Evolutionary conservation across 768 basidiomycete species (phyloP).

Genomic region (Lentinus brumalis): DNA sequence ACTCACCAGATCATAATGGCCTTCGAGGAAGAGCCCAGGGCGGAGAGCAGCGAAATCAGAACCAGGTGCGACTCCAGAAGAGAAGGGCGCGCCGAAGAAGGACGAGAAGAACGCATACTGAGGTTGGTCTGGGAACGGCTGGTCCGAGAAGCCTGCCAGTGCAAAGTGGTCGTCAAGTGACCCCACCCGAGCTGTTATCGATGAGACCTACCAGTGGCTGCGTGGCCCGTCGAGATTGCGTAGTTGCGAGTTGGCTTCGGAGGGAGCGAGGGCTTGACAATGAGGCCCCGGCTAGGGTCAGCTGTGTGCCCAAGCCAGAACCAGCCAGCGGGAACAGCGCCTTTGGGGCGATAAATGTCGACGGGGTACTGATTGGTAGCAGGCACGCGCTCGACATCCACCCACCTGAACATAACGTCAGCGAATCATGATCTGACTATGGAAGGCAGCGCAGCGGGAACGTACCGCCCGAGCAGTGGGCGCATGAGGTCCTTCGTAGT

Average conservation of each 20-base stretch:
- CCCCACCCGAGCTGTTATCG: not conserved
- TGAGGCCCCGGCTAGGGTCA: not conserved
- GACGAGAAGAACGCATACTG: not conserved
- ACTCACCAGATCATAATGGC: not conserved
- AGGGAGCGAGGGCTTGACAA: constrained; percentile 1
- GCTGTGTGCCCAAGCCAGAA: not conserved
- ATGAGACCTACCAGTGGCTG: not conserved
- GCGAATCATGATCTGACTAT: too few species aligned
- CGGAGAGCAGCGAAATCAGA: not conserved
- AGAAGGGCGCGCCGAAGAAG: too few species aligned
- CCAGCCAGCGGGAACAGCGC: not conserved
- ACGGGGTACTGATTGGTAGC: not conserved
- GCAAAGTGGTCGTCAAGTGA: too few species aligned
- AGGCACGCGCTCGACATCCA: not conserved
- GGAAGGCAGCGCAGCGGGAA: too few species aligned
- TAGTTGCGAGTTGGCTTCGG: not conserved
- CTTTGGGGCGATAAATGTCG: not conserved
- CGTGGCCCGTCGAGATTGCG: not conserved
- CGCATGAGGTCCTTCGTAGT: not conserved
- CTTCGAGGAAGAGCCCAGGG: not conserved
- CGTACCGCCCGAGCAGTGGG: not conserved
- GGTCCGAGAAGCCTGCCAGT: too few species aligned
- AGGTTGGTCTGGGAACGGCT: too few species aligned
- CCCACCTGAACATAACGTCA: not conserved
- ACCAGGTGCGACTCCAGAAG: too few species aligned